Conservation (phyloP, 768 basidiomycete genomes). For the Mycena capillaripes region DNA sequence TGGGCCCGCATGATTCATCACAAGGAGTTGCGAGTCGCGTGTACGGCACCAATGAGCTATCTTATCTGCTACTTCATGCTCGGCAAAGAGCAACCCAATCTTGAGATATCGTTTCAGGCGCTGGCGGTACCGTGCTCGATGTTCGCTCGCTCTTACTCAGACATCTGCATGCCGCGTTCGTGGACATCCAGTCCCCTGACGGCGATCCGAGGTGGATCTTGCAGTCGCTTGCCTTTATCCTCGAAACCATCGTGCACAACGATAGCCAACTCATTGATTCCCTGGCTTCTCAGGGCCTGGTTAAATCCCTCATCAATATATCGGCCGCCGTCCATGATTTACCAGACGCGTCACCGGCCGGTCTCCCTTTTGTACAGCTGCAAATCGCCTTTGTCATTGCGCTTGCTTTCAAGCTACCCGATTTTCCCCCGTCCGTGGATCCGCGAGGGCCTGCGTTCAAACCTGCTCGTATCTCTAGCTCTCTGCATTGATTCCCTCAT, state of each 20-base stretch:
- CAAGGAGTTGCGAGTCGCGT: not conserved
- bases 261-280: not conserved
- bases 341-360: not conserved
- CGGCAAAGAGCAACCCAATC: not conserved
- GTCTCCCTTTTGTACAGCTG: too few species aligned
- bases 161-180: not conserved
- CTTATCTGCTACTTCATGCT: not conserved
- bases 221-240: not conserved
- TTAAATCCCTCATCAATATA: not conserved
- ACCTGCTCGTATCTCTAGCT: not conserved
- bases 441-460: not conserved
- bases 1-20: not conserved
- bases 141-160: not conserved
- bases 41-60: not conserved
- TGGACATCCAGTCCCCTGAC: not conserved
- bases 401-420: not conserved
- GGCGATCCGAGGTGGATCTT: slow-evolving; percentile 1
- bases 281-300: not conserved
- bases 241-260: not conserved
- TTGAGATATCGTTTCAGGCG: not conserved
- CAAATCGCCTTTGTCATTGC: not conserved
- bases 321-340: not conserved
- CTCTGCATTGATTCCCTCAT: not conserved
- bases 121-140: not conserved
- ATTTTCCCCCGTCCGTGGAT: not conserved